Evolutionary conservation across 805 yeast genomes (phyloP).

Genomic region (Yamadazyma ubonensis): DNA sequence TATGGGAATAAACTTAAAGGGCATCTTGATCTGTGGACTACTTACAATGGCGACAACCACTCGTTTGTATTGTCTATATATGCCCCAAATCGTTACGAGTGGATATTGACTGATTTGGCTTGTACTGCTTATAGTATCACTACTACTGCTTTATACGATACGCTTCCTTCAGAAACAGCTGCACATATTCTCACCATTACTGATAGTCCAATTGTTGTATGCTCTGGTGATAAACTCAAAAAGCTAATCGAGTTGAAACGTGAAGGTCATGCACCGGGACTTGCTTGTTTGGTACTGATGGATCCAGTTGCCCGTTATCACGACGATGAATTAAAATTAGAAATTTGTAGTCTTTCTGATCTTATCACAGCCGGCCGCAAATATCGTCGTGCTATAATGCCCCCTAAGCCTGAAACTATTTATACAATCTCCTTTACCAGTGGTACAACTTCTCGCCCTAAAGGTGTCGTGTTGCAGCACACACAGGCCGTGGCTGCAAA

Average conservation of each 20-base stretch:
- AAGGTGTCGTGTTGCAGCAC: conserved; percentile 63
- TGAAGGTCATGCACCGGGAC: conserved; percentile 24
- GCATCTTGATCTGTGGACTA: conserved; percentile 25
- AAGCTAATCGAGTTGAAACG: conserved; percentile 12
- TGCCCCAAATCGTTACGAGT: conserved; percentile 33
- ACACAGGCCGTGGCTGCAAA: conserved; percentile 48
- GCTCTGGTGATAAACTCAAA: conserved; percentile 50
- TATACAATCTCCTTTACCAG: conserved; percentile 48
- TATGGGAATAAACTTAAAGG: conserved; percentile 23
- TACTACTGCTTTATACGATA: conserved; percentile 39
- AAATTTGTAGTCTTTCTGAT: conserved; percentile 27
- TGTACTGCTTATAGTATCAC: conserved; percentile 31
- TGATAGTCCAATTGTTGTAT: conserved; percentile 45
- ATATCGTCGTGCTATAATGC: conserved; percentile 20
- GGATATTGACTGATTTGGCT: conserved; percentile 36
- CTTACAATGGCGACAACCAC: conserved; percentile 21
- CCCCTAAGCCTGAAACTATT: conserved; percentile 32
- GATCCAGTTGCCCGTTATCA: neutral
- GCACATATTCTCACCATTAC: conserved; percentile 31
- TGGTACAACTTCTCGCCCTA: conserved; percentile 63
- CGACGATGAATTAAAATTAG: conserved; percentile 1
- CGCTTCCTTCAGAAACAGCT: conserved; percentile 33
- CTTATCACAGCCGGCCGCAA: conserved; percentile 37
- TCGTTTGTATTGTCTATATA: conserved; percentile 31
- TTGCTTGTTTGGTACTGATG: conserved; percentile 55